Base-by-base conservation (phyloP, 2,329 filamentous ascomycete species). In the Talaromyces funiculosus region DNA sequence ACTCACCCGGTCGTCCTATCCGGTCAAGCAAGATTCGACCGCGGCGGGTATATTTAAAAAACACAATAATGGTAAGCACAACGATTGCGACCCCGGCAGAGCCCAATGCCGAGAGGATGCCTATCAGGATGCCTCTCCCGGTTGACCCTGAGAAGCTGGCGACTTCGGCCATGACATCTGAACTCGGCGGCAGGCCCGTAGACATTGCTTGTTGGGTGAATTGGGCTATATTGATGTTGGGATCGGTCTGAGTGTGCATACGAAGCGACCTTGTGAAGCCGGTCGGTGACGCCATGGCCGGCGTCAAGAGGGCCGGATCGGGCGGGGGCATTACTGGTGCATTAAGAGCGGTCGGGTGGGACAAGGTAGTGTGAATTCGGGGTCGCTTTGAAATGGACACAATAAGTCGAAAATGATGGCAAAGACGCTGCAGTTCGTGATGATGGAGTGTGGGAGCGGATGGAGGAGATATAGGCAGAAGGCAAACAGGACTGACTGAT, bases 11-110 rank as follows among this genome's bases (percentile, higher is more conserved):
- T 62, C 93, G 84, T 49, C 92, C 92, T 74, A 99, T 88, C 65
- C 93, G 87, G 78, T 99, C 94, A 67, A 99, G 84, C 64, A 97
- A 85, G 71, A 99, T 97, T 67, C 93, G 86, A 45, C 93, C 93
- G 55, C 88, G 88, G 59, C 83, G 85, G 38, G 93, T 97, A 74
- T 95, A 95, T 77, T 90, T 86, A 76, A 97, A 94, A 79, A 97
- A 94, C 77, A 96, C 97, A 72, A 97, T 86, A 71, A 94, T 79
- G 58, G 89, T 81, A 68, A 93, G 86, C 61, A 95, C 81, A 64
- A 95, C 74, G 61, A 90, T 88, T 64, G 96, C 91, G 61, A 97
- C 81, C 33, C 90, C 85, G 47, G 93, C 93, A 40, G 92, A 96
- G 64, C 92, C 93, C 76, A 97, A 93, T 14, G 93, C 95, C 40